These are phyloP conservation scores for Blepharisma japonicum DNA, from an alignment of 73 alveolate genomes.

Conservation along the genomic window DNA sequence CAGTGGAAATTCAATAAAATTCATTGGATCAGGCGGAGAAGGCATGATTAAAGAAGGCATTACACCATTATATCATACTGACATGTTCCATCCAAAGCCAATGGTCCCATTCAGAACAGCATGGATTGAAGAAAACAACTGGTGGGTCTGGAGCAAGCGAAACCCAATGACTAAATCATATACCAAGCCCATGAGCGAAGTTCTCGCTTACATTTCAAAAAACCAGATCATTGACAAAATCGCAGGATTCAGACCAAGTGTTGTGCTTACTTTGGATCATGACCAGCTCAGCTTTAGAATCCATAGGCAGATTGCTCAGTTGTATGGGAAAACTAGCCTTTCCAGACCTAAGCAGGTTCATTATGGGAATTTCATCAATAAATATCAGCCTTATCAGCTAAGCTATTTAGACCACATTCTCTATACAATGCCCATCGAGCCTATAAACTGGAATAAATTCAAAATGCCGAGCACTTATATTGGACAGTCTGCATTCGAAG, in stretches of 20 bases:
- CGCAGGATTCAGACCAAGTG: neutral
- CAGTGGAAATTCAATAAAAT: neutral
- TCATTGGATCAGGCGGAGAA: constrained; percentile 29
- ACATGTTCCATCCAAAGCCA: constrained; percentile 30
- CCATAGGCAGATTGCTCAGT: constrained; percentile 15
- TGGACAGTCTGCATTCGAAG: constrained; percentile 22
- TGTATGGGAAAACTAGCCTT: neutral
- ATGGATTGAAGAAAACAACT: constrained; percentile 15
- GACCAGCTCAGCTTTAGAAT: neutral
- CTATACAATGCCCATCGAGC: constrained; percentile 26
- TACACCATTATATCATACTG: neutral
- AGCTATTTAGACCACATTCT: constrained; percentile 8
- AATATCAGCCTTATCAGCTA: constrained; percentile 4
- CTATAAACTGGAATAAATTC: constrained; percentile 24
- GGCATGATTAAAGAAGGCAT: constrained; percentile 21
- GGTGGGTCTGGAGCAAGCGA: constrained; percentile 26
- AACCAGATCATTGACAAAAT: neutral
- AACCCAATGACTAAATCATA: constrained; percentile 21
- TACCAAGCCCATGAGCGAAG: constrained; percentile 2
- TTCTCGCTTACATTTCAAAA: neutral
- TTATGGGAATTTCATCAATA: neutral
- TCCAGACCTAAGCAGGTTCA: constrained; percentile 20
- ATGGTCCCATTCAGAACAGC: constrained; percentile 26
- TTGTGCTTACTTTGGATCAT: constrained; percentile 10
- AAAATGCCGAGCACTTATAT: constrained; percentile 25